Conservation (phyloP, 176 grass and related monocot genomes). For the Triticum dicoccoides region DNA sequence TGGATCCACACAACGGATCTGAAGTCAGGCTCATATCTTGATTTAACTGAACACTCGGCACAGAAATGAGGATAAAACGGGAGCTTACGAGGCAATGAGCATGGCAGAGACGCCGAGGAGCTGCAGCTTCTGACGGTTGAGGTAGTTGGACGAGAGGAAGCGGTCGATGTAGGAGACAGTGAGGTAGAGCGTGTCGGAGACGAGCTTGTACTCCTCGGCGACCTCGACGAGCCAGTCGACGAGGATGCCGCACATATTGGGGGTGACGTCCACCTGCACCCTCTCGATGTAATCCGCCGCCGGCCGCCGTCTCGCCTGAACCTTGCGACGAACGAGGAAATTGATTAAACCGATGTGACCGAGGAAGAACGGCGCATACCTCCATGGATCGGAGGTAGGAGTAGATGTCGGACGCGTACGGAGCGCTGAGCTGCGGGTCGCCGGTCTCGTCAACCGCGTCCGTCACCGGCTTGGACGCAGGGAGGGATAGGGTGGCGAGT, state of each 20-base stretch:
- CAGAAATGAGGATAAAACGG: neutral
- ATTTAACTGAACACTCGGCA: neutral
- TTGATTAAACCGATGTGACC: no score
- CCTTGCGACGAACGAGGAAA: no score
- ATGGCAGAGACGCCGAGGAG: slow-evolving; percentile 66
- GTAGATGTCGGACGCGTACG: no score
- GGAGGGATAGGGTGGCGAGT: no score
- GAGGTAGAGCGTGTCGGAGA: slow-evolving; percentile 69
- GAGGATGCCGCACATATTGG: slow-evolving; percentile 59
- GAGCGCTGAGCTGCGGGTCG: no score
- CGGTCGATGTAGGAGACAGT: slow-evolving; percentile 64
- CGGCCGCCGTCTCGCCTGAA: slow-evolving; percentile 30
- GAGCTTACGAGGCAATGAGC: slow-evolving; percentile 71
- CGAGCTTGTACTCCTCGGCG: slow-evolving; percentile 64
- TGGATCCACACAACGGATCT: slow-evolving; percentile 12
- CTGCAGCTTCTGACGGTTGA: slow-evolving; percentile 52
- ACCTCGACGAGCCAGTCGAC: slow-evolving; percentile 90
- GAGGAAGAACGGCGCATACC: no score
- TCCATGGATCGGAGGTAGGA: no score
- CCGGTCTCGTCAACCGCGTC: no score
- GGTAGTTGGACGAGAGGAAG: slow-evolving; percentile 42
- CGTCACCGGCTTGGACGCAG: no score
- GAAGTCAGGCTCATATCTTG: neutral
- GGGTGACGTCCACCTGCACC: slow-evolving; percentile 54
- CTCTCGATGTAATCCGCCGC: slow-evolving; percentile 44